Percentiles rank a stretch among this genome's conserved stretches.
Evolutionary conservation across 768 basidiomycete genomes (phyloP).

Genomic region (Russula abietina): DNA sequence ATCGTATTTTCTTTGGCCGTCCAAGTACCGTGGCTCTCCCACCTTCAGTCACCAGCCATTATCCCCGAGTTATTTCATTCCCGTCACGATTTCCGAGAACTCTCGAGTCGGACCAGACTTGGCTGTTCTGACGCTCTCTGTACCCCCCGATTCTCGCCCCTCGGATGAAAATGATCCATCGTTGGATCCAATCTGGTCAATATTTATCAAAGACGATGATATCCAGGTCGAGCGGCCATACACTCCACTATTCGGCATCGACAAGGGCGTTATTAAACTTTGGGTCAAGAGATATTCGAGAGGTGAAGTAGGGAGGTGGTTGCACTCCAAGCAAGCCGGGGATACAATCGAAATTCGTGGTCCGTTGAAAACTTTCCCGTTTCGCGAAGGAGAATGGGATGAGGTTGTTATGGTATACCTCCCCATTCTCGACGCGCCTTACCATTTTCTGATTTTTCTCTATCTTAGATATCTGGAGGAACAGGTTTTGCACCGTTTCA

Average conservation of each 20-base stretch:
- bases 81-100: conserved; percentile 50
- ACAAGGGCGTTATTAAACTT: conserved; percentile 60
- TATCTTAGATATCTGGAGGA: conserved; percentile 70
- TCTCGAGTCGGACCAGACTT: conserved; percentile 50
- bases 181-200: conserved; percentile 54
- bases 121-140: conserved; percentile 55
- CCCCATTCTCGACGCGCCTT: not conserved
- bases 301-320: conserved; percentile 80
- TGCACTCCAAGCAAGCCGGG: conserved; percentile 62
- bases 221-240: conserved; percentile 86
- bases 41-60: conserved; percentile 31
- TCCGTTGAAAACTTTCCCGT: conserved; percentile 62
- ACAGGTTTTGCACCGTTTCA: conserved; percentile 85
- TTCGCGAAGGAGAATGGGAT: conserved; percentile 60
- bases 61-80: conserved; percentile 43
- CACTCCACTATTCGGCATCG: conserved; percentile 71
- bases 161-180: conserved; percentile 16
- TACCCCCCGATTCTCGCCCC: conserved; percentile 39
- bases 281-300: conserved; percentile 78
- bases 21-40: conserved; percentile 42
- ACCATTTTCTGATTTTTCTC: not conserved
- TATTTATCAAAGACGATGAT: conserved; percentile 81
- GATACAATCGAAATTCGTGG: conserved; percentile 72
- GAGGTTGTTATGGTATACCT: conserved; percentile 64
- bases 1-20: conserved; percentile 48